Evolutionary conservation across 2,329 filamentous ascomycete species (phyloP), one percentile per base, ranked within the genome.

Genomic region (Stachybotrys chartarum): DNA sequence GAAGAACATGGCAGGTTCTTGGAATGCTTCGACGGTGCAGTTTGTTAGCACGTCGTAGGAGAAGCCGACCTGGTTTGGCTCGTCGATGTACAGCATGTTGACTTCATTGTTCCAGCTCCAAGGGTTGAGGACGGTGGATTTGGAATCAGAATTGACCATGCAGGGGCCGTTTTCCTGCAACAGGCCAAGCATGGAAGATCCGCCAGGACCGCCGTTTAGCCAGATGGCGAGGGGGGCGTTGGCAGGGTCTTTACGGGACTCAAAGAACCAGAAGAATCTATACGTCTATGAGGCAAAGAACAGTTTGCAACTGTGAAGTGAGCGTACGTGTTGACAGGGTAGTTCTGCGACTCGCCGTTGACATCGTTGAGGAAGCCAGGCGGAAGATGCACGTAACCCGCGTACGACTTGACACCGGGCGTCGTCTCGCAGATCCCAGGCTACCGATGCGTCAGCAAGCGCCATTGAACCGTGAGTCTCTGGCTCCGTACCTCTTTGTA

Each of bases 11-110:
- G 73, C 80, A 59, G 80, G 76, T 2, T 66, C 70, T 46, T 75
- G 60, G 32, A 80, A 65, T 12, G 35, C 50, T 55, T 80, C 72
- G 51, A 85, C 66, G 6, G 84, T 83, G 30, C 80, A 78, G 64
- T 90, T 88, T n/a, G 79, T 83, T 16, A 77, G 71, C 18, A 75
- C 77, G 64, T 90, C 88, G 65, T 82, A 84, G 1, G 84, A 87
- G 60, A 87, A 84, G 46, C 83, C 82, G 44, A 88, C 81, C 66
- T 89, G 85, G 57, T 84, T 84, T 11, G 85, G 85, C 78, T 79
- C 75, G 64, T 81, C 78, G 55, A 84, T 77, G 68, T 80, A 84
- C 8, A 84, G 72, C 72, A 78, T 74, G 58, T 77, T 77, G 56
- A 74, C 73, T 54, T 71, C 68, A 42, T 70, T 76, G 67, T 87